These are phyloP conservation scores for Coprinellus aureogranulatus DNA, from an alignment of 768 basidiomycete species.

Conservation along the genomic window DNA sequence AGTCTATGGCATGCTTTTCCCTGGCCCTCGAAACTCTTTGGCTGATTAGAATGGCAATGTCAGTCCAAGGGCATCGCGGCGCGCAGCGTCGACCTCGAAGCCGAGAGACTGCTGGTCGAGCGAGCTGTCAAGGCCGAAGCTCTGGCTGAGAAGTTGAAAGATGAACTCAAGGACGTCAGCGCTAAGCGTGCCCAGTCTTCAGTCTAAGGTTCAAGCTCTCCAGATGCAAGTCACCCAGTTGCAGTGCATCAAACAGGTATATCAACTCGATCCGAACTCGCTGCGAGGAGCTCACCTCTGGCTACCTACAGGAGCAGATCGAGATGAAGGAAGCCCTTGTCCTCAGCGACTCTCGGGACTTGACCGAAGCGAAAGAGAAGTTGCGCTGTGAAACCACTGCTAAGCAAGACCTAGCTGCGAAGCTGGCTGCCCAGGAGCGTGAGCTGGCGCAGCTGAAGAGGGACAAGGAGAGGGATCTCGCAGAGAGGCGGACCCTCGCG, in stretches of 20 bases:
- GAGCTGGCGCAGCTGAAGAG: not conserved
- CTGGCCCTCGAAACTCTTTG: too few species aligned
- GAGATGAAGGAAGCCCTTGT: not conserved
- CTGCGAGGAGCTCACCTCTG: too few species aligned
- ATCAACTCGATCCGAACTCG: too few species aligned
- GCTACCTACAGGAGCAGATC: not conserved
- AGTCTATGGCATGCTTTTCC: too few species aligned
- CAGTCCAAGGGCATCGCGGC: not conserved
- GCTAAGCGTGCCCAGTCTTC: not conserved
- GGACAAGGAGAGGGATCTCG: not conserved
- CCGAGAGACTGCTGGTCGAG: not conserved
- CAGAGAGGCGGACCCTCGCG: not conserved
- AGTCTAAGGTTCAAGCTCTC: not conserved
- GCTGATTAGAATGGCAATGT: too few species aligned
- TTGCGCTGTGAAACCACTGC: not conserved
- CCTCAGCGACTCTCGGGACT: not conserved
- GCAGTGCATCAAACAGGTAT: not conserved
- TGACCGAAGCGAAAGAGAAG: too few species aligned
- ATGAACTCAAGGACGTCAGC: not conserved
- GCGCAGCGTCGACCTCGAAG: not conserved
- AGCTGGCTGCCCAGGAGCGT: not conserved
- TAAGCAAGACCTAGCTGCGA: not conserved
- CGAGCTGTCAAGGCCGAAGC: not conserved
- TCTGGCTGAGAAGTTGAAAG: not conserved
- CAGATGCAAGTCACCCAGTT: not conserved